Base-by-base conservation (phyloP, 441 rosid species). In the Jatropha podagrica region DNA sequence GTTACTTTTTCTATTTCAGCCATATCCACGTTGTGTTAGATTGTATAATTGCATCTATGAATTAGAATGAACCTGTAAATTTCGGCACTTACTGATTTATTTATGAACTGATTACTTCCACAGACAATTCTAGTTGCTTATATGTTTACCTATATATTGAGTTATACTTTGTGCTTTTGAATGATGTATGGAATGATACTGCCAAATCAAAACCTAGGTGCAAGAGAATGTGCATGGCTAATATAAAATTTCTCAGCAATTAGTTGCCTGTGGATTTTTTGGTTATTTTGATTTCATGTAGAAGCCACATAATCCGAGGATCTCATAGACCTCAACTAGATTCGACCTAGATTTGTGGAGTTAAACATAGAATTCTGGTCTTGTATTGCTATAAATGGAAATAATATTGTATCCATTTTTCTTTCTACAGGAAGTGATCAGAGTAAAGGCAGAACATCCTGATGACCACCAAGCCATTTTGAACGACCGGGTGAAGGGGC, bases 401-500 rank as follows among this genome's bases (percentile, higher is more conserved):
- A 59, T 60, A 55, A 78, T 71, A n/a, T 77, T 67, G 27, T 5
- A 66, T 72, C 59, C 70, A 74, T 37, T 13, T 58, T 71, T 62
- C 48, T 69, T 80, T 75, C 73, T 72, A 78, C 96, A 94, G 98
- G 98, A 94, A 88, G 86, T 94, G 76, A 71, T 71, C 26, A 86
- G 98, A 83, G 81, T 94, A 81, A 91, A 85, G 82, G 89, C 88
- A 0, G 97, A 94, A 81, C 98, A 94, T 81, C 93, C 92, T 37
- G 96, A 90, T 73, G 98, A 94, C 77, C 81, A 81, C 70, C 90
- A 92, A 79, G 89, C 95, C 5, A 81, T 94, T 82, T 81, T 90
- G 66, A 94, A 94, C 79, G 96, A 89, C 82, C 83, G 98, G 80
- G 97, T 92, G 62, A 94, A 94, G 85, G 97, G 97, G 56, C 97